These are phyloP conservation scores for Tylopilus sp. DNA, from an alignment of 768 basidiomycete species.

Conservation along the genomic window DNA sequence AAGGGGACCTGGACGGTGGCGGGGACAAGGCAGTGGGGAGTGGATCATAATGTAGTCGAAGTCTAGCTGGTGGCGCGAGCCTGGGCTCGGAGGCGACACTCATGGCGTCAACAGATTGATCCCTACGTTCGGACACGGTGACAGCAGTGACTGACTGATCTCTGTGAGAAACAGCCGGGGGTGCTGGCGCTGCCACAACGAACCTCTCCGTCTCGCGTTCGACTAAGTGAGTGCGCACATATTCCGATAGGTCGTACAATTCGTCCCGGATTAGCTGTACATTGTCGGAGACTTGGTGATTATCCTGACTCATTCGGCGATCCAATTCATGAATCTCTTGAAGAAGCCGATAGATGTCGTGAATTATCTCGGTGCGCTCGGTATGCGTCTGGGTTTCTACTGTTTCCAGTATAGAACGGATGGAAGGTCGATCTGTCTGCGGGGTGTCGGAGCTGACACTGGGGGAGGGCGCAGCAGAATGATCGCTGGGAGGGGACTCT, in stretches of 20 bases:
- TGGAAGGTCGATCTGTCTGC: conserved; percentile 44
- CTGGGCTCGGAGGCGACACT: conserved; percentile 36
- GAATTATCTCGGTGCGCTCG: conserved; percentile 42
- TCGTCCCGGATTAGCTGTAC: conserved; percentile 69
- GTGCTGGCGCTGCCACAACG: conserved; percentile 11
- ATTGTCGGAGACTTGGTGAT: conserved; percentile 59
- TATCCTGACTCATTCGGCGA: conserved; percentile 58
- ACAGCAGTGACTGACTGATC: conserved; percentile 48
- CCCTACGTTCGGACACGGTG: conserved; percentile 37
- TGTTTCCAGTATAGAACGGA: conserved; percentile 44
- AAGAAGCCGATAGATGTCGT: conserved; percentile 50
- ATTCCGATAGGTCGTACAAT: conserved; percentile 58
- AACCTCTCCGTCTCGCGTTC: conserved; percentile 12
- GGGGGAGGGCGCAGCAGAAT: conserved; percentile 41
- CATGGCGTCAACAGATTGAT: conserved; percentile 46
- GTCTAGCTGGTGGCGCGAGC: conserved; percentile 25
- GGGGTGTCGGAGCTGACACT: conserved; percentile 53
- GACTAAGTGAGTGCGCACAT: conserved; percentile 42
- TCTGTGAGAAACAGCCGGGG: conserved; percentile 20
- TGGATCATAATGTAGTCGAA: conserved; percentile 21
- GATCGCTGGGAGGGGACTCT: background rate
- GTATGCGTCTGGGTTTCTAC: conserved; percentile 37
- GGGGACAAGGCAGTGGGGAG: conserved; percentile 40
- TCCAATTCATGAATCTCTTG: conserved; percentile 64
- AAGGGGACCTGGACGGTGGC: conserved; percentile 39